These are phyloP conservation scores for Trypanosoma theileri DNA, from an alignment of 208 protist genomes.

Conservation along the genomic window DNA sequence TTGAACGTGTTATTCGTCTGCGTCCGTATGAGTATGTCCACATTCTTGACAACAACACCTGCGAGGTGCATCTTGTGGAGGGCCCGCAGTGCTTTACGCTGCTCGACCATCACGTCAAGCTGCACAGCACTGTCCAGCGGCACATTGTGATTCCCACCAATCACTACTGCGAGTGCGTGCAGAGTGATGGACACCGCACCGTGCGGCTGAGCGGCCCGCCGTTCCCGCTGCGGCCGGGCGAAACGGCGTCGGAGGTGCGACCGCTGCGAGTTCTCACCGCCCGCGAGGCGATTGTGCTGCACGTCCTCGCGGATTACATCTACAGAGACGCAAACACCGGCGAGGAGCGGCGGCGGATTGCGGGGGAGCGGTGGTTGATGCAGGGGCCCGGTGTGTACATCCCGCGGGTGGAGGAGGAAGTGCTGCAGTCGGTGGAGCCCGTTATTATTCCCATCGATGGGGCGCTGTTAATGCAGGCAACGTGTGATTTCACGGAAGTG, in stretches of 20 bases:
- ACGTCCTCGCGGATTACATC: conserved; percentile 23
- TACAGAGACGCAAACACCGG: conserved; percentile 4
- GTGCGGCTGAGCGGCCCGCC: conserved; percentile 75
- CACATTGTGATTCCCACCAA: conserved; percentile 80
- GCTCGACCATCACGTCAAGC: conserved; percentile 58
- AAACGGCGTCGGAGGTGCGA: conserved; percentile 34
- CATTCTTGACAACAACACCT: conserved; percentile 83
- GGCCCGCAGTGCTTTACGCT: conserved; percentile 88
- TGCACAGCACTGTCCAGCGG: conserved; percentile 37
- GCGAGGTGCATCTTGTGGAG: conserved; percentile 71
- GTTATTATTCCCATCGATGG: conserved; percentile 42
- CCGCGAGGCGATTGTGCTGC: conserved; percentile 66
- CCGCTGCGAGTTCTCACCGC: conserved; percentile 62
- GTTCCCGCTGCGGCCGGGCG: conserved; percentile 92
- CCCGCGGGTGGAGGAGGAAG: conserved; percentile 62
- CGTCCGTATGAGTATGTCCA: conserved; percentile 81
- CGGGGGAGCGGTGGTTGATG: conserved; percentile 90
- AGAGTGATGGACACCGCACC: conserved; percentile 71
- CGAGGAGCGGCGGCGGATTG: conserved; percentile 23
- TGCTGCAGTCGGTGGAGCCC: conserved; percentile 54
- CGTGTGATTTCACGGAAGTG: conserved; percentile 32
- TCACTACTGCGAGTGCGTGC: conserved; percentile 82
- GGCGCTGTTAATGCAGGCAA: conserved; percentile 47
- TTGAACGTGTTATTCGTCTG: conserved; percentile 49
- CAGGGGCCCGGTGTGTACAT: conserved; percentile 53